Base-by-base conservation (phyloP, 768 basidiomycete genomes). In the Panus rudis region DNA sequence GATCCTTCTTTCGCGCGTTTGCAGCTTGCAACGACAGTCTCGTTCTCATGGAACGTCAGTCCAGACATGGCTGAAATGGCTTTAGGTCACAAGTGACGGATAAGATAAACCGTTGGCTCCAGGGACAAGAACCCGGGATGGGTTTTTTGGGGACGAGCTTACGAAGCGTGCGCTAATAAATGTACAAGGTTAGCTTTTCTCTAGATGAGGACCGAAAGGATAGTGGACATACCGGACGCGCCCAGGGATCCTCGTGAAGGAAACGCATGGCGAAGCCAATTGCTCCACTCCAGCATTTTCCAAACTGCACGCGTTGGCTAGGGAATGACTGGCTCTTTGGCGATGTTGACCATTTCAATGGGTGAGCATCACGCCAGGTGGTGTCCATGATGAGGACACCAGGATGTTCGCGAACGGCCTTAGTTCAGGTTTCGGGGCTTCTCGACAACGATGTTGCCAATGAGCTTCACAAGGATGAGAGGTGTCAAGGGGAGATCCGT, bases 171-270 rank as follows among this genome's bases (percentile, higher is more conserved):
- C 96, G 82, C 87, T 92, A 35, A 4, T 54, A 16, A 30, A 24
- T 17, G 38, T 22, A 24, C 31, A 13, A 41, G 23, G 42, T 58
- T 42, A 59, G 47, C 25, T 41, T 37, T 31, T 41, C 44, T 24
- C 37, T 6, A 30, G n/a, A n/a, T n/a, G n/a, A 10, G 25, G 10
- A 19, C 1, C 21, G 11, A 7, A 20, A 17, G 25, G 24, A 7
- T 14, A 26, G 20, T 17, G 40, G 17, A 65, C 80, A 39, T 52
- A 90, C 89, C 67, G 98, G 69, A 52, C 96, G 82, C 63, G 98
- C 96, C 96, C 96, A 99, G 53, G 96, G 96, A 65, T 99, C 96
- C 63, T 99, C 96, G 62, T 99, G 97, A 62, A 99, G 67, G 84
- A 99, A 98, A 35, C 94, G 84, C 92, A 97, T 96, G 19, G 94